These are phyloP conservation scores for Sutorius australiensis DNA, from an alignment of 768 basidiomycete species.

Conservation along the genomic window DNA sequence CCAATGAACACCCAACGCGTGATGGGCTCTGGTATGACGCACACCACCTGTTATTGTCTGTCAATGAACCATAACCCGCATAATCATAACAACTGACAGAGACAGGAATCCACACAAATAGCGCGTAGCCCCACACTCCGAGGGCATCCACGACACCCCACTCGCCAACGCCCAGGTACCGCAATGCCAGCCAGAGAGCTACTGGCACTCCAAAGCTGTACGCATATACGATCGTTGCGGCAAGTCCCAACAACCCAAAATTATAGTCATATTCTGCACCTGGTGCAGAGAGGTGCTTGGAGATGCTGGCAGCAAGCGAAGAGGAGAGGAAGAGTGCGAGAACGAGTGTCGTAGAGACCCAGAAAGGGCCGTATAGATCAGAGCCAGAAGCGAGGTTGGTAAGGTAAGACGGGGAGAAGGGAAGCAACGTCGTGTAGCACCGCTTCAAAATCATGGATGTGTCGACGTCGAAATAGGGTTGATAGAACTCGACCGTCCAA, in stretches of 20 bases:
- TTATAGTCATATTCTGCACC: slow-evolving; percentile 67
- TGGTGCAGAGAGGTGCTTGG: slow-evolving; percentile 73
- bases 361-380: slow-evolving; percentile 91
- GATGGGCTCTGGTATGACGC: slow-evolving; percentile 79
- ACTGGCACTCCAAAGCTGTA: slow-evolving; percentile 85
- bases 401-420: slow-evolving; percentile 61
- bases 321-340: slow-evolving; percentile 93
- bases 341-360: slow-evolving; percentile 94
- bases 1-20: slow-evolving; percentile 79
- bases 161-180: slow-evolving; percentile 85
- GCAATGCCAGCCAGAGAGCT: slow-evolving; percentile 76
- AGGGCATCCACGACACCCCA: slow-evolving; percentile 86
- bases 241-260: slow-evolving; percentile 80
- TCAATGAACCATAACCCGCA: background rate
- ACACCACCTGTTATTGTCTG: slow-evolving; percentile 58
- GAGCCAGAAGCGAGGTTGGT: slow-evolving; percentile 50
- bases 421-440: slow-evolving; percentile 76
- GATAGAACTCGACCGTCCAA: slow-evolving; percentile 85
- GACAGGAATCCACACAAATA: slow-evolving; percentile 87
- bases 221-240: slow-evolving; percentile 78
- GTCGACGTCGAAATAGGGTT: slow-evolving; percentile 86
- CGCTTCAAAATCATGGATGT: slow-evolving; percentile 71
- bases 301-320: slow-evolving; percentile 83
- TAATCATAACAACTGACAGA: slow-evolving; percentile 47
- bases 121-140: slow-evolving; percentile 75